Base-by-base conservation (phyloP, 2,329 filamentous ascomycete species). In the Fusarium chuoi region DNA sequence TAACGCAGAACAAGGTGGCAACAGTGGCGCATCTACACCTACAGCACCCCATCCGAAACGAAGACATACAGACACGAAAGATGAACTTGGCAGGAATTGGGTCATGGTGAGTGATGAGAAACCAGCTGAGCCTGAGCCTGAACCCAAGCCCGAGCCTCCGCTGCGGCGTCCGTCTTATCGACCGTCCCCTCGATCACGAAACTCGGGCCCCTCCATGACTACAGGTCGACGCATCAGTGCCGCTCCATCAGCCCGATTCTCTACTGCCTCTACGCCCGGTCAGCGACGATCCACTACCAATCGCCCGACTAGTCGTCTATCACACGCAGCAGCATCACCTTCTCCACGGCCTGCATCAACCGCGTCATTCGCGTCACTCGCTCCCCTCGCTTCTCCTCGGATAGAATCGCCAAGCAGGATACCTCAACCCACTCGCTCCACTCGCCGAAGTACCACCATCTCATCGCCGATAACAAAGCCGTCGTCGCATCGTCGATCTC, bases 81-180 rank as follows among this genome's bases (percentile, higher is more conserved):
- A 90, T 70, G 89, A 92, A 48, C 83, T 93, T 11, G 85, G 88
- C 36, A 88, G 87, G 62, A 93, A 91, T 82, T 95, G 93, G 93
- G 91, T 95, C 35, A 86, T 95, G 71, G 89, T 95, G 33, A 84
- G 84, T 62, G 86, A 87, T 49, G 80, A 79, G 24, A 72, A 71
- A 36, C 68, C 71, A 41, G 62, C 68, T 70, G 69, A 75, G 45
- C 62, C 68, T 71, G 66, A 74, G 42, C 65, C 71, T 20, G 61
- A 63, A 26, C 51, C 62, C 12, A 68, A 76, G 73, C 28, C 70
- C 62, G 80, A 58, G 69, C 67, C 78, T 49, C 76, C 77, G 18
- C 78, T 78, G 33, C 77, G 79, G 51, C 75, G 78, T 45, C 65
- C 74, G 12, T 62, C 75, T 20, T 65, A 77, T 20, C 75, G 75